These are phyloP conservation scores for Fusarium stilboides DNA, from an alignment of 2,329 filamentous ascomycete genomes.

Conservation along the genomic window DNA sequence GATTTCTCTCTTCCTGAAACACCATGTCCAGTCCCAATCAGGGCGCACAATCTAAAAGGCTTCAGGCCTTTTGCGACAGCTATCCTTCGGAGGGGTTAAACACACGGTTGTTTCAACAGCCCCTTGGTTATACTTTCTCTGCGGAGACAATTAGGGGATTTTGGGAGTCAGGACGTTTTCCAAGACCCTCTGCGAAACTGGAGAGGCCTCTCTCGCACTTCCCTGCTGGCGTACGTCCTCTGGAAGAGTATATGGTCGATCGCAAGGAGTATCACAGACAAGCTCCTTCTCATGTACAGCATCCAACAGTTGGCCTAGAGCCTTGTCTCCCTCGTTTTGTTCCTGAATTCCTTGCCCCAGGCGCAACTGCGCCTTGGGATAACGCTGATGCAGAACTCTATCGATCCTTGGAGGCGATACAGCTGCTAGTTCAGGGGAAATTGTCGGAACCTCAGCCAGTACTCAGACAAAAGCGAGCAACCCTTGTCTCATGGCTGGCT, in stretches of 20 bases:
- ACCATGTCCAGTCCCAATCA: neutral
- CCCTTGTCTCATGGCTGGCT: too few relatives aligned
- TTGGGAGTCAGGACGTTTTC: neutral
- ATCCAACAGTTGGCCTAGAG: neutral
- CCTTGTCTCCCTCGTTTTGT: too few relatives aligned
- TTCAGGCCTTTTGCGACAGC: neutral
- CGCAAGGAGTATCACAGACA: neutral
- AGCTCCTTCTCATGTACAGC: neutral
- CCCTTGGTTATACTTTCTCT: neutral
- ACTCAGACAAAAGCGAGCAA: too few relatives aligned
- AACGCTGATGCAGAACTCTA: too few relatives aligned
- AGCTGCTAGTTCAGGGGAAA: too few relatives aligned
- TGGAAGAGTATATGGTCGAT: conserved; percentile 3
- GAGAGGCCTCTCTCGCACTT: neutral
- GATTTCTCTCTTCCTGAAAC: neutral
- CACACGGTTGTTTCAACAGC: neutral
- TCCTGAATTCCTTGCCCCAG: too few relatives aligned
- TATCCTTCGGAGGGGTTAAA: neutral
- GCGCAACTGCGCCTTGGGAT: too few relatives aligned
- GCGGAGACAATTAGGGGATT: neutral
- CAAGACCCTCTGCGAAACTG: neutral
- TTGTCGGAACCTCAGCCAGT: too few relatives aligned
- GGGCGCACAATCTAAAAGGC: neutral
- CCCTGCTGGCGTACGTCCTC: neutral
- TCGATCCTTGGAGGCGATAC: too few relatives aligned